Conservation (phyloP, 345 rosid genomes). For the Heritiera littoralis region DNA sequence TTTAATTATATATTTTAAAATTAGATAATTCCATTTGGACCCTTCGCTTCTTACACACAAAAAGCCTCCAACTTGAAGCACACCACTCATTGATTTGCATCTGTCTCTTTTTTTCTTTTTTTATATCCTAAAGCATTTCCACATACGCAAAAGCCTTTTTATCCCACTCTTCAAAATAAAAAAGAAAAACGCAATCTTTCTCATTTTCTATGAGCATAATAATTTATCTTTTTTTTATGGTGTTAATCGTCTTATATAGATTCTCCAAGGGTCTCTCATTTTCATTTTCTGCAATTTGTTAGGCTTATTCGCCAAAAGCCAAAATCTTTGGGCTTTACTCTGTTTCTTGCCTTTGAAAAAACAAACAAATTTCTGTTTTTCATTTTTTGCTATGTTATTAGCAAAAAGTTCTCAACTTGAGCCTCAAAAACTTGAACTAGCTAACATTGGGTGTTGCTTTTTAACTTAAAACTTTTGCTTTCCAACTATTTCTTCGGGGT, state of each 20-base stretch:
- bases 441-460: background rate
- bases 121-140: slow-evolving; percentile 32
- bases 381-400: slow-evolving; percentile 9
- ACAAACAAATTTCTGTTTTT: background rate
- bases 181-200: background rate
- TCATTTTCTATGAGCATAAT: background rate
- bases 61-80: slow-evolving; percentile 17
- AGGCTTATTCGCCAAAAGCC: slow-evolving; percentile 29
- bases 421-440: background rate
- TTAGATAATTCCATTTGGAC: background rate
- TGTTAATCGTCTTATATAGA: slow-evolving; percentile 32
- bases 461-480: too few species aligned
- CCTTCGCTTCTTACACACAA: slow-evolving; percentile 14
- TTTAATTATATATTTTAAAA: background rate
- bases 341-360: slow-evolving; percentile 8
- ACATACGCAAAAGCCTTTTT: background rate
- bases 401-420: background rate
- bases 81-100: background rate
- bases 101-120: background rate
- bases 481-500: slow-evolving; percentile 4
- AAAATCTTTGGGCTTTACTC: slow-evolving; percentile 26
- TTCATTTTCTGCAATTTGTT: slow-evolving; percentile 37
- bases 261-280: slow-evolving; percentile 26
- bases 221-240: slow-evolving; percentile 12
- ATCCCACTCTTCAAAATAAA: background rate